These are phyloP conservation scores for Gymnopilus dilepis DNA, from an alignment of 768 basidiomycete genomes.

Conservation along the genomic window DNA sequence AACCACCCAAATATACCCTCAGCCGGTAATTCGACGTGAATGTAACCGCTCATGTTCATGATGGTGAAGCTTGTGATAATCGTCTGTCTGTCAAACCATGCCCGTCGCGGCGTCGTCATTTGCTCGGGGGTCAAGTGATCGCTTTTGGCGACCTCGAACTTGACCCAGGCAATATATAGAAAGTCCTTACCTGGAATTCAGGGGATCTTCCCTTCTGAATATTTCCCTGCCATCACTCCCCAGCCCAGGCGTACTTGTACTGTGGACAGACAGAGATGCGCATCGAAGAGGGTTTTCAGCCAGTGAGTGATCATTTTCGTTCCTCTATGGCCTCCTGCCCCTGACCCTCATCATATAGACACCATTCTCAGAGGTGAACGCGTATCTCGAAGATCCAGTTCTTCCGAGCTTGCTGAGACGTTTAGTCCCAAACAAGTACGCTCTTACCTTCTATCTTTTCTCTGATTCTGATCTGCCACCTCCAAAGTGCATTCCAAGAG, in stretches of 20 bases:
- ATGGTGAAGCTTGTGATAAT: neutral
- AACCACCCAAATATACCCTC: neutral
- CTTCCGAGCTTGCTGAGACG: constrained; percentile 66
- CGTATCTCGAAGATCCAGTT: constrained; percentile 65
- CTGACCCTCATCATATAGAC: constrained; percentile 36
- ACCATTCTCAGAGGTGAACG: constrained; percentile 61
- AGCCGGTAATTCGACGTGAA: neutral
- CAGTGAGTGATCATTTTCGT: constrained; percentile 37
- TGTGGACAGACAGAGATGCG: constrained; percentile 43
- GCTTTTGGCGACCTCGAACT: neutral
- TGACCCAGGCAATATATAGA: neutral
- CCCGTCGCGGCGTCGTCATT: too few relatives aligned
- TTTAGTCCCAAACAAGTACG: constrained; percentile 52
- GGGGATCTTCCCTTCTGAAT: neutral
- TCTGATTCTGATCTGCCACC: neutral
- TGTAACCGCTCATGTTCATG: too few relatives aligned
- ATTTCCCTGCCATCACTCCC: neutral
- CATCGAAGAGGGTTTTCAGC: constrained; percentile 70
- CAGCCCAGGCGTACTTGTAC: neutral
- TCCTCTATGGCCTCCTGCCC: neutral
- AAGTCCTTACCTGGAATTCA: neutral
- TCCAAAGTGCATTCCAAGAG: constrained; percentile 46
- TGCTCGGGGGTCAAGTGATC: neutral
- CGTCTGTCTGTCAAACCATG: neutral
- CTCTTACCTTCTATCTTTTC: neutral